These are phyloP conservation scores for Cenchrus purpureus DNA, from an alignment of 176 grass and related monocot species.

Conservation along the genomic window DNA sequence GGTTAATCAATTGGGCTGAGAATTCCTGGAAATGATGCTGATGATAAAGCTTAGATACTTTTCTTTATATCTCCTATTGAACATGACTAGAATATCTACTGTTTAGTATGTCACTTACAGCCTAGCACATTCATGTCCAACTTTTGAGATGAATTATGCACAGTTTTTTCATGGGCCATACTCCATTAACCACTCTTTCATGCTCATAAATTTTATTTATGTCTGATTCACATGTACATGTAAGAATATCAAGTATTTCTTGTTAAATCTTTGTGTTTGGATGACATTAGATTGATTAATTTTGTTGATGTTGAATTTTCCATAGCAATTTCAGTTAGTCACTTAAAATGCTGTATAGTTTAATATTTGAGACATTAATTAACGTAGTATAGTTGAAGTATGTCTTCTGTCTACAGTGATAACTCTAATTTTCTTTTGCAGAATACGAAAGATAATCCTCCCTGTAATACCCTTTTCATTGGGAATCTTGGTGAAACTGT, in stretches of 20 bases:
- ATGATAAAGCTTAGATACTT: neutral
- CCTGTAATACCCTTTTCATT: constrained; percentile 98
- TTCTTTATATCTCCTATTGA: neutral
- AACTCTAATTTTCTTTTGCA: constrained; percentile 50
- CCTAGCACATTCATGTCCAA: neutral
- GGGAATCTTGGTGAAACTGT: constrained; percentile 99
- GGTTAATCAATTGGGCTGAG: neutral
- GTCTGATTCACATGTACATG: neutral
- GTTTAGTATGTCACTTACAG: neutral
- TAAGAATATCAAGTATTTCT: neutral
- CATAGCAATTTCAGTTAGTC: neutral
- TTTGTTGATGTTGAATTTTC: neutral
- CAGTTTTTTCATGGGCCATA: neutral
- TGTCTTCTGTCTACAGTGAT: neutral
- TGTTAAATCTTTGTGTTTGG: neutral
- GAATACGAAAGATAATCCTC: constrained; percentile 99
- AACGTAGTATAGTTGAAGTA: neutral
- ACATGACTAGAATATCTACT: neutral
- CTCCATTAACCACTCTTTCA: neutral
- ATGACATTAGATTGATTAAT: constrained; percentile 1
- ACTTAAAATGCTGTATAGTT: constrained; percentile 1
- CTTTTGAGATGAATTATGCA: neutral
- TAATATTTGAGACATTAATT: neutral
- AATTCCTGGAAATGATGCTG: neutral
- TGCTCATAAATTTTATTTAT: constrained; percentile 10